These are phyloP conservation scores for Ulmus americana DNA, from an alignment of 331 rosid species.

Conservation along the genomic window DNA sequence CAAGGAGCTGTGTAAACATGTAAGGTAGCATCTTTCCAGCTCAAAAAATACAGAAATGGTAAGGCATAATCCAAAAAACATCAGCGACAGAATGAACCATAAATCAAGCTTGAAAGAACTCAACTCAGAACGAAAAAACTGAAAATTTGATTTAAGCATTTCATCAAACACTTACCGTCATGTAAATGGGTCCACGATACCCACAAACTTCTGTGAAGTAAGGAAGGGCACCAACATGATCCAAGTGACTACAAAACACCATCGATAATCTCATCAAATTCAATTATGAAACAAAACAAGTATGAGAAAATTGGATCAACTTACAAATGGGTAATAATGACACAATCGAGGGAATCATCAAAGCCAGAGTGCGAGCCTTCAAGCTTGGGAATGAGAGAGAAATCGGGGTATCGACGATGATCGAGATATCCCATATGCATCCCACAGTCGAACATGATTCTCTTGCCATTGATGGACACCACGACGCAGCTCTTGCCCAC, in stretches of 20 bases:
- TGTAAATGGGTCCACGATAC: constrained; percentile 72
- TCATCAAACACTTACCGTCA: constrained; percentile 69
- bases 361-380: constrained; percentile 25
- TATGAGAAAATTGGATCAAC: background rate
- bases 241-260: constrained; percentile 60
- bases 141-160: constrained; percentile 24
- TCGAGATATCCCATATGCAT: constrained; percentile 76
- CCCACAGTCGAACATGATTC: constrained; percentile 94
- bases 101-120: too few species aligned
- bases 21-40: too few species aligned
- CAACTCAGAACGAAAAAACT: background rate
- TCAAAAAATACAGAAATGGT: too few species aligned
- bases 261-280: constrained; percentile 2
- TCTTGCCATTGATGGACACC: constrained; percentile 67
- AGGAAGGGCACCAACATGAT: constrained; percentile 79
- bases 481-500: constrained; percentile 94
- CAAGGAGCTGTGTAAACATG: too few species aligned
- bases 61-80: too few species aligned
- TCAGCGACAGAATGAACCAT: too few species aligned
- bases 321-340: constrained; percentile 86
- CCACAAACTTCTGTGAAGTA: constrained; percentile 92
- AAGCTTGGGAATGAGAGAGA: constrained; percentile 47
- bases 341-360: constrained; percentile 48
- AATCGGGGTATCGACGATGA: constrained; percentile 72
- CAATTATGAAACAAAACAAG: background rate